Evolutionary conservation across 2,329 filamentous ascomycete genomes (phyloP), one percentile per base, ranked within the genome.

Genomic region (Microsporum ferrugineum): DNA sequence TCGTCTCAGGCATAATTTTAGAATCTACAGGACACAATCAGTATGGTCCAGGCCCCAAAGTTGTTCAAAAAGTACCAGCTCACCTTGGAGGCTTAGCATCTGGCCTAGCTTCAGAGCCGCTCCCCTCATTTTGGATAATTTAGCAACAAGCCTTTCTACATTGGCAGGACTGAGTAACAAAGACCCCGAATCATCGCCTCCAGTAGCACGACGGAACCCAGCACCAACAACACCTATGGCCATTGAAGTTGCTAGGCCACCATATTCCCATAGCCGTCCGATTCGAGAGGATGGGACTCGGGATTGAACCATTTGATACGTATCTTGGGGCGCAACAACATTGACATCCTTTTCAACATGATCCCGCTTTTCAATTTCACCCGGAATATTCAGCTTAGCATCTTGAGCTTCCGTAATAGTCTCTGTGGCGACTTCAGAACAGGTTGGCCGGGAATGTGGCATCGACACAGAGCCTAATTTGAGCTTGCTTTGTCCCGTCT

Each of bases 51-150:
- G 17, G n/a, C 17, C 12, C 23, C 12, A 7, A 47, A 29, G 4
- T 5, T 8, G 7, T 58, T 10, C 60, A 31, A n/a, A 53, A 29
- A 34, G 27, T 55, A 29, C n/a, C 31, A 60, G 34, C 68, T 60
- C 65, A 80, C 80, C 80, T 78, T 99, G 94, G 70, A 99, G 94
- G 72, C 91, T 96, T 80, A 99, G 88, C 88, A 97, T 94, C 77
- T 99, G 94, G 0, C 94, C 95, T 31, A 99, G 77, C 77, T 99
- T 99, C 47, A 99, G 79, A n/a, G 94, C 94, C 4, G 94, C 95
- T 41, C 94, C 94, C 69, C 94, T 85, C 94, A 99, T 99, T 27
- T 89, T 88, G 2, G 92, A 97, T 2, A 99, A 81, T 73, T 95
- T 96, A 3, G 89, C 81, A 1, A 99, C 94, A 6, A 99, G 81